phyloP scores from a whole-genome alignment of 768 basidiomycete species.

The Amanita polypyramis region DNA sequence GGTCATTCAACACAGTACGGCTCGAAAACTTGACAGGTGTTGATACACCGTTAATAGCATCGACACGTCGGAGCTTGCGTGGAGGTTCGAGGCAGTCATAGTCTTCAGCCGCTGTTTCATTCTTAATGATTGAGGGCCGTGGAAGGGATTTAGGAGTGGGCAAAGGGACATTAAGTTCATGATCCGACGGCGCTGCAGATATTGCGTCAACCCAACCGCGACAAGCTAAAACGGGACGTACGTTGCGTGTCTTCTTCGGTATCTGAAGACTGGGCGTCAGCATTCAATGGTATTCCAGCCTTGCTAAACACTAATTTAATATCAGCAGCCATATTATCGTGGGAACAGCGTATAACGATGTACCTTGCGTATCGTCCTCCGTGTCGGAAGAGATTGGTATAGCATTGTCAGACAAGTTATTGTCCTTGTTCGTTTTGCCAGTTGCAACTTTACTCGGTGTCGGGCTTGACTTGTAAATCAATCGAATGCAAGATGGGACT shows the following conservation, averaged over 20 bases:
- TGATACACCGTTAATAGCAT: neutral
- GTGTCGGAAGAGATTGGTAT: slow-evolving; percentile 23
- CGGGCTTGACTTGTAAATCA: slow-evolving; percentile 4
- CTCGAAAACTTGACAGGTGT: neutral
- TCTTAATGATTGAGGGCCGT: neutral
- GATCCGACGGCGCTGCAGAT: neutral
- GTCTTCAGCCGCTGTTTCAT: neutral
- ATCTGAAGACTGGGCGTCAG: slow-evolving; percentile 11
- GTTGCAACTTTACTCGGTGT: neutral
- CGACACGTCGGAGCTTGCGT: slow-evolving; percentile 4
- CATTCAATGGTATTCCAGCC: slow-evolving; percentile 4
- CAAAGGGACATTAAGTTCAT: neutral
- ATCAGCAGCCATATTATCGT: neutral
- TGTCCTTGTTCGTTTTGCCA: neutral
- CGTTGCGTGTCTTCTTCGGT: slow-evolving; percentile 14
- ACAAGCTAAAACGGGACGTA: neutral
- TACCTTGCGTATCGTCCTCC: slow-evolving; percentile 31
- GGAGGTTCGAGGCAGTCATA: neutral
- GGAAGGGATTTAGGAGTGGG: slow-evolving; percentile 4
- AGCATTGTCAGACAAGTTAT: slow-evolving; percentile 8
- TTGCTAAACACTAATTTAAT: slow-evolving; percentile 13
- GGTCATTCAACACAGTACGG: neutral
- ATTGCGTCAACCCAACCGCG: neutral
- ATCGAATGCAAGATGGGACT: neutral
- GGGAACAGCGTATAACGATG: neutral